Base-by-base conservation (phyloP, 192 early-diverging fungal genomes). In the Phycomyces blakesleeanus region DNA sequence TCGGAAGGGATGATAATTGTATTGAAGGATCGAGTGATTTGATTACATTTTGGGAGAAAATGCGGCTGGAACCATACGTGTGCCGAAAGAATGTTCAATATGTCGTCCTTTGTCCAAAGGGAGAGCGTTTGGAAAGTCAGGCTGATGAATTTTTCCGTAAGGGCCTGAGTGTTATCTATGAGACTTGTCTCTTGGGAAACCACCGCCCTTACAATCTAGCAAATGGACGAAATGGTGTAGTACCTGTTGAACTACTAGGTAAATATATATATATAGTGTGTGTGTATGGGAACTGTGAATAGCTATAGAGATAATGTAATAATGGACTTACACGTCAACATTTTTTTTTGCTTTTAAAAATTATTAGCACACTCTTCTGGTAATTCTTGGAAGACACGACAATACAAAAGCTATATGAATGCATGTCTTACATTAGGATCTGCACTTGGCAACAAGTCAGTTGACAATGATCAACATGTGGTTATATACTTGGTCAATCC, bases 401-500 rank as follows among this genome's bases (percentile, higher is more conserved):
- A 74, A 11, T 47, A 47, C 5, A 40, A 67, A 41, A 80, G 78
- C 47, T 80, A 80, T 61, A 50, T 69, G 25, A 69, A 74, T 57
- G 77, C 73, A 18, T 75, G 73, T 51, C 73, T 75, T 54, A 61
- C 61, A 47, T 47, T 78, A n/a, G 77, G 73, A 8, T 62, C 63
- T 10, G 63, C 72, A 11, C 34, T 78, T 24, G 77, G 73, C 2
- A 67, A 61, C 21, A 64, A 59, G n/a, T 51, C 52, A 14, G 38
- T 40, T 1, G 67, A 64, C 18, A 65, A 70, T 15, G 51, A 75
- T 20, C 47, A 34, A 34, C 29, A 81, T 42, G 67, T 65, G 11
- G 75, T 81, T 27, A 64, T 81, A 7, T 81, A 81, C 54, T 75
- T 81, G 70, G 34, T 81, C 29, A 81, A 77, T 37, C 76, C 79